Evolutionary conservation across 495 filamentous ascomycete species (phyloP).

Genomic region (Aspergillus wentii): DNA sequence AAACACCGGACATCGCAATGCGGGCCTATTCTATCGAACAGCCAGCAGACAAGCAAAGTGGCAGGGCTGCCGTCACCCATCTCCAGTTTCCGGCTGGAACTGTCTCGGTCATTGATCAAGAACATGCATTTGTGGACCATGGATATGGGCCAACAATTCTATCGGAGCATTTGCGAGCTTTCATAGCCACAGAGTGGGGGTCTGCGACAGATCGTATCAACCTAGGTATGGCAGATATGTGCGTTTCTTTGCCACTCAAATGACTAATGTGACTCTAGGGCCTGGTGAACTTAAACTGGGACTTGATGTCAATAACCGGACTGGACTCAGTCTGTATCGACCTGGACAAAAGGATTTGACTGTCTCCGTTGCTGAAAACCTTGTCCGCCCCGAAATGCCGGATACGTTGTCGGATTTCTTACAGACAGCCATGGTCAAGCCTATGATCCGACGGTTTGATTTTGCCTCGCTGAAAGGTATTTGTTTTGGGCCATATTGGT

Average conservation of each 20-base stretch:
- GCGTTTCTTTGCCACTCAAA: background rate
- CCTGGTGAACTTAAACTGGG: conserved; percentile 65
- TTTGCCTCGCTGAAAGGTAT: conserved; percentile 37
- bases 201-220: conserved; percentile 72
- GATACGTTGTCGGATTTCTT: conserved; percentile 52
- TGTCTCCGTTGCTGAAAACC: conserved; percentile 60
- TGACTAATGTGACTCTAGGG: conserved; percentile 23
- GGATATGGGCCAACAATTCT: conserved; percentile 53
- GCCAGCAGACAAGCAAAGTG: conserved; percentile 26
- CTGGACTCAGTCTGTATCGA: conserved; percentile 58
- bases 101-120: conserved; percentile 51
- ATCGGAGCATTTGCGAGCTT: conserved; percentile 65
- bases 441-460: conserved; percentile 39
- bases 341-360: conserved; percentile 64
- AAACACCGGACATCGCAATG: conserved; percentile 58
- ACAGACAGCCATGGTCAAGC: conserved; percentile 30
- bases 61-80: conserved; percentile 23
- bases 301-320: conserved; percentile 53
- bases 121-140: conserved; percentile 33
- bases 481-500: background rate
- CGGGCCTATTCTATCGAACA: conserved; percentile 60
- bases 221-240: conserved; percentile 38
- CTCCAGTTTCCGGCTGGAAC: conserved; percentile 37
- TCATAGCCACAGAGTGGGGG: conserved; percentile 60
- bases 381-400: conserved; percentile 50